phyloP scores from a whole-genome alignment of 305 asterid genomes.

The Coffea humblotiana region DNA sequence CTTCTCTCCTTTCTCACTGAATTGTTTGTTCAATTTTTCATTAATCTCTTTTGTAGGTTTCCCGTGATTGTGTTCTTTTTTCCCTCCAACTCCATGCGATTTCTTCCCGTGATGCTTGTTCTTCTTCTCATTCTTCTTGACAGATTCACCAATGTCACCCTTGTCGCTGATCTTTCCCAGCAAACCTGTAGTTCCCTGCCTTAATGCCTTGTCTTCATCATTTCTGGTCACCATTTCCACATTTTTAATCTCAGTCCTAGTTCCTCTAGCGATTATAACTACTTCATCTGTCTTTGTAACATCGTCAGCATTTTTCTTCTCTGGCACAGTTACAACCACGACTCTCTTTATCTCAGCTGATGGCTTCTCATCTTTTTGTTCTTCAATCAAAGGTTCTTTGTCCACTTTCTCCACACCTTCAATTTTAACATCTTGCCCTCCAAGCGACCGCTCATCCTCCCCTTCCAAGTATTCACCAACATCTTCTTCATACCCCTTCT shows the following conservation, averaged over 20 bases:
- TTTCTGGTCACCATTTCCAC: constrained; percentile 11
- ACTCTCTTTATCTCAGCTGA: constrained; percentile 11
- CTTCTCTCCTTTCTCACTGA: constrained; percentile 1
- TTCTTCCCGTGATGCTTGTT: constrained; percentile 18
- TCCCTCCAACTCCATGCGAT: background rate
- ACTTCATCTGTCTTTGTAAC: constrained; percentile 1
- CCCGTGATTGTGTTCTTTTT: constrained; percentile 14
- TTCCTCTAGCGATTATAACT: background rate
- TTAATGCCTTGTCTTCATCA: constrained; percentile 12
- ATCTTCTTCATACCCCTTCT: constrained; percentile 13
- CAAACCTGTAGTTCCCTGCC: constrained; percentile 10
- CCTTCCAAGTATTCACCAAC: constrained; percentile 7
- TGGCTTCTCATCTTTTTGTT: background rate
- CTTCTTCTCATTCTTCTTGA: constrained; percentile 27
- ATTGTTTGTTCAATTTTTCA: background rate
- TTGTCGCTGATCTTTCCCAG: constrained; percentile 18
- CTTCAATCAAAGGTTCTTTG: constrained; percentile 11
- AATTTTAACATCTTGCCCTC: background rate
- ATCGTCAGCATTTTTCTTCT: background rate
- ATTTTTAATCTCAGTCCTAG: background rate
- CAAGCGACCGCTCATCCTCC: background rate
- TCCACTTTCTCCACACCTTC: constrained; percentile 16
- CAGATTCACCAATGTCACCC: constrained; percentile 10
- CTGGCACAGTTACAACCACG: background rate
- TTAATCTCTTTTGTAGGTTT: background rate